These are phyloP conservation scores for Yamadazyma laniorum DNA, from an alignment of 805 yeast species.

Conservation along the genomic window DNA sequence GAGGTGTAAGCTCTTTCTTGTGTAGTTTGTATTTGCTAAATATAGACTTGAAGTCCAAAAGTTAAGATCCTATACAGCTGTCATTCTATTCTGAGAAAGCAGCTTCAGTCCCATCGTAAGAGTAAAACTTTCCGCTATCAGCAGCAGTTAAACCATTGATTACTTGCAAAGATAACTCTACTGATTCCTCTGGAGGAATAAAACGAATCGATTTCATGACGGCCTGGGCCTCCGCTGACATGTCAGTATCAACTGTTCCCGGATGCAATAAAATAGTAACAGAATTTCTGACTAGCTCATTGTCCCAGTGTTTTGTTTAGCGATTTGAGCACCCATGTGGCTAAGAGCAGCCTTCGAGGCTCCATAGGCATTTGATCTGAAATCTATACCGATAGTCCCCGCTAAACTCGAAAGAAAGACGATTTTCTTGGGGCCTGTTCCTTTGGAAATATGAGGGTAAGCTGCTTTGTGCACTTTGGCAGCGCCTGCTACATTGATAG, in stretches of 20 bases:
- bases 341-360: constrained; percentile 38
- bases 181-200: constrained; percentile 1
- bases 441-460: constrained; percentile 12
- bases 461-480: constrained; percentile 11
- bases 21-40: too few relatives aligned
- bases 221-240: constrained; percentile 13
- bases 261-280: constrained; percentile 27
- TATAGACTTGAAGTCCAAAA: too few relatives aligned
- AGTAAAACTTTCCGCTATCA: constrained; percentile 7
- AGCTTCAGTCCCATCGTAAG: constrained; percentile 4
- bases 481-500: constrained; percentile 12
- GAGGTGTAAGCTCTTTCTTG: too few relatives aligned
- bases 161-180: not conserved
- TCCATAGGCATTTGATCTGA: constrained; percentile 23
- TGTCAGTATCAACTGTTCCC: constrained; percentile 36
- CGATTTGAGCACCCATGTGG: constrained; percentile 24
- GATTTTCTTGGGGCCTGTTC: constrained; percentile 15
- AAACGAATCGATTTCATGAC: not conserved
- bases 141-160: constrained; percentile 5
- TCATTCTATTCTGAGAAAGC: too few relatives aligned
- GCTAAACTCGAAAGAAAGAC: constrained; percentile 24
- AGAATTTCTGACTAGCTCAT: constrained; percentile 18
- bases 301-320: constrained; percentile 20
- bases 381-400: constrained; percentile 3
- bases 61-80: too few relatives aligned